Evolutionary conservation across 305 asterid species (phyloP), one percentile per base, ranked within the genome.

Genomic region (Fraxinus xanthoxyloides): DNA sequence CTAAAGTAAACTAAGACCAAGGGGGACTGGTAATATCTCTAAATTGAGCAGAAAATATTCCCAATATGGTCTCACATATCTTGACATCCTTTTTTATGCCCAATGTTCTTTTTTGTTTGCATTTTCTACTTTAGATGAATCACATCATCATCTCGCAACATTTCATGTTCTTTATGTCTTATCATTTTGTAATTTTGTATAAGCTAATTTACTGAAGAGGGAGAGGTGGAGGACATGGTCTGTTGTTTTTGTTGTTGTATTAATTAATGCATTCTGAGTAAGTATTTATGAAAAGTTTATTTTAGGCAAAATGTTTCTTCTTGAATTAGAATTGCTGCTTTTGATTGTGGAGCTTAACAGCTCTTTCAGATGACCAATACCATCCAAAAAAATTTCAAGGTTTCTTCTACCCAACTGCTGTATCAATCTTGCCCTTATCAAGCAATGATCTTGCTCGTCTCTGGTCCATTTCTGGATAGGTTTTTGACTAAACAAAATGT

Each of bases 301-400:
- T 28, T 28, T 67, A 67, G 38, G 21, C 21, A 30, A 1, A 28
- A 28, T 67, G 74, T 67, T 59, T 67, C 38, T 67, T 67, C 21
- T 28, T 28, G 74, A 21, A 67, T 28, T 67, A 28, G 38, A 61
- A 72, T 31, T 35, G 51, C 9, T 80, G 38, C 38, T 80, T 72
- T 34, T 15, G 72, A 36, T 81, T 28, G 74, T 67, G 74, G 38
- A 67, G 35, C 74, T 67, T 67, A 67, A 67, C 74, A 12, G 36
- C 67, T 72, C 87, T 30, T 77, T 84, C 86, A 89, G 92, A 89
- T 89, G 92, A 89, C 92, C 59, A 89, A 89, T 83, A 89, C 89
- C 65, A 89, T 89, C 81, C 92, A 89, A 87, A 89, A 89, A 74
- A 88, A 85, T 74, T 87, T 77, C 77, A 88, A 87, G 85, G 89